phyloP scores from a whole-genome alignment of 768 basidiomycete genomes.

The Candolleomyces eurysporus region DNA sequence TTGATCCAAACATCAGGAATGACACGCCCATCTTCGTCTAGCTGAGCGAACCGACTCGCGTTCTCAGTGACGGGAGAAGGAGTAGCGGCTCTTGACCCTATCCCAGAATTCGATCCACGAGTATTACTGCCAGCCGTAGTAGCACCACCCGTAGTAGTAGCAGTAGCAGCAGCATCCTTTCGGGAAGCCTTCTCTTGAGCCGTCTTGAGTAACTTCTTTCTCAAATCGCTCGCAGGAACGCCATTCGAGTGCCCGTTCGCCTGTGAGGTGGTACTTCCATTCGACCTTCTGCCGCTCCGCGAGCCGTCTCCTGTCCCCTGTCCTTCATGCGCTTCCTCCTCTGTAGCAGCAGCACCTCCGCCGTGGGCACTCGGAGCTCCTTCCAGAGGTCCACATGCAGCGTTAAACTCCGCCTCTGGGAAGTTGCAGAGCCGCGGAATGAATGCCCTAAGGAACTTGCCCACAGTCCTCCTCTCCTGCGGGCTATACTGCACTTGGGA shows the following conservation, averaged over 20 bases:
- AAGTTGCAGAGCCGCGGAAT: slow-evolving; percentile 79
- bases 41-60: slow-evolving; percentile 21
- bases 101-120: slow-evolving; percentile 27
- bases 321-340: slow-evolving; percentile 38
- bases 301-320: slow-evolving; percentile 31
- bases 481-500: slow-evolving; percentile 72
- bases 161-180: slow-evolving; percentile 15
- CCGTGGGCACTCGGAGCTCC: slow-evolving; percentile 19
- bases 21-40: slow-evolving; percentile 27
- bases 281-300: slow-evolving; percentile 47
- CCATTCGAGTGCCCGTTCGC: slow-evolving; percentile 37
- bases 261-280: slow-evolving; percentile 33
- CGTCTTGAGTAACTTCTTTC: slow-evolving; percentile 78
- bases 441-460: slow-evolving; percentile 81
- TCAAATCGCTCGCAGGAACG: slow-evolving; percentile 62
- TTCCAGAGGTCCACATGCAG: slow-evolving; percentile 54
- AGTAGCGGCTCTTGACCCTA: slow-evolving; percentile 40
- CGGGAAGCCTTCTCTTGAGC: slow-evolving; percentile 55
- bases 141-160: background rate
- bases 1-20: slow-evolving; percentile 60
- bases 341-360: background rate
- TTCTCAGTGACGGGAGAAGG: slow-evolving; percentile 33
- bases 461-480: slow-evolving; percentile 78
- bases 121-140: slow-evolving; percentile 9
- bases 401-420: slow-evolving; percentile 64